Evolutionary conservation across 2,329 filamentous ascomycete species (phyloP).

Genomic region (Aspergillus costaricaensis): DNA sequence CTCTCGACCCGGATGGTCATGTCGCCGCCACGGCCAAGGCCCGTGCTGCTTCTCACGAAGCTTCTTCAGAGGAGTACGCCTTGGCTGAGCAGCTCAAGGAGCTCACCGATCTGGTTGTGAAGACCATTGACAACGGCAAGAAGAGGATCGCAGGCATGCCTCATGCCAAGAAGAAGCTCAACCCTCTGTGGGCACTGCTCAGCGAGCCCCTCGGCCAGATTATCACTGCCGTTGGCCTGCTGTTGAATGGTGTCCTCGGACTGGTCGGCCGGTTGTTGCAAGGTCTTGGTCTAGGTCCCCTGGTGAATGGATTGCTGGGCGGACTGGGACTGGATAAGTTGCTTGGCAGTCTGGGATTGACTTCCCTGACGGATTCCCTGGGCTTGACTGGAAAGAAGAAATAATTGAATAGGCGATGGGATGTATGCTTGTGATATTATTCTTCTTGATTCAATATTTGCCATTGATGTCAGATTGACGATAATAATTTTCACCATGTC

Average conservation of each 20-base stretch:
- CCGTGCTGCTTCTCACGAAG: constrained; percentile 72
- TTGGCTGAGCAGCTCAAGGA: constrained; percentile 84
- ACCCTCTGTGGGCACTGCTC: constrained; percentile 77
- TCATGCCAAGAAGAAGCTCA: constrained; percentile 91
- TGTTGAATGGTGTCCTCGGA: constrained; percentile 79
- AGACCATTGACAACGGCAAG: constrained; percentile 84
- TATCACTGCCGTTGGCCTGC: constrained; percentile 79
- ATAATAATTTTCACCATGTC: not conserved
- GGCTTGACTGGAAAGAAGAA: constrained; percentile 55
- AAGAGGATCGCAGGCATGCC: constrained; percentile 89
- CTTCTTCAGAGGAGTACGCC: constrained; percentile 78
- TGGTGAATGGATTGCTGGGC: constrained; percentile 75
- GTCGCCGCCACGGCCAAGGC: constrained; percentile 85
- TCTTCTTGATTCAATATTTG: not conserved
- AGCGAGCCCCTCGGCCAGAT: constrained; percentile 87
- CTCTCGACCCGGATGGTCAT: constrained; percentile 82
- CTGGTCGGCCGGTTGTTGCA: constrained; percentile 79
- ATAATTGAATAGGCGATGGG: not conserved
- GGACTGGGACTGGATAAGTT: constrained; percentile 66
- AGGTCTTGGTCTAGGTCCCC: constrained; percentile 76
- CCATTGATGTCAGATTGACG: not conserved
- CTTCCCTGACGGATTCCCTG: constrained; percentile 43
- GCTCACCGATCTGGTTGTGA: constrained; percentile 76
- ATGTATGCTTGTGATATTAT: not conserved
- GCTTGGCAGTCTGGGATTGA: constrained; percentile 55